Conservation (phyloP, 2,329 filamentous ascomycete species). For the Aspergillus sp. region DNA sequence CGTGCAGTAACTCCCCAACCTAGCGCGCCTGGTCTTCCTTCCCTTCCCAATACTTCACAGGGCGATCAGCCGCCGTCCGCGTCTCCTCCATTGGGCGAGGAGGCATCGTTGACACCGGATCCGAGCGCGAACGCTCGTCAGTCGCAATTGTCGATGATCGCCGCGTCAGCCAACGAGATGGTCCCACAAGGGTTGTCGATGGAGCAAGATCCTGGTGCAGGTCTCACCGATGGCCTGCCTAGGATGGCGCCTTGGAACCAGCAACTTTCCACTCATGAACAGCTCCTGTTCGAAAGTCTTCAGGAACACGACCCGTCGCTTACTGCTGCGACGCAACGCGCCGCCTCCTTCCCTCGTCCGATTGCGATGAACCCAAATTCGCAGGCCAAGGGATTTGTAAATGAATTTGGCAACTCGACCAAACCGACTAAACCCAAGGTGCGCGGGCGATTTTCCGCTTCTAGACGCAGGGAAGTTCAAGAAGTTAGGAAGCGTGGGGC, state of each 20-base stretch:
- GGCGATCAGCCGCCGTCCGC: constrained; percentile 25
- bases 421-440: constrained; percentile 41
- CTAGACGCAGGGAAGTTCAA: constrained; percentile 51
- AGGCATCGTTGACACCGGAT: constrained; percentile 26
- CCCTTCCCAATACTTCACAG: constrained; percentile 24
- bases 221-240: constrained; percentile 20
- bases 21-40: constrained; percentile 22
- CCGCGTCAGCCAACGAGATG: constrained; percentile 40
- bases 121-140: constrained; percentile 30
- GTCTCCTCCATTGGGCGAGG: constrained; percentile 26
- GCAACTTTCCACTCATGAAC: constrained; percentile 31
- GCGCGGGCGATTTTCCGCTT: constrained; percentile 49
- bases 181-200: constrained; percentile 32
- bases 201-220: constrained; percentile 22
- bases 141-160: constrained; percentile 39
- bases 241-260: constrained; percentile 27
- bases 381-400: constrained; percentile 33
- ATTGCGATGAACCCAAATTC: constrained; percentile 37
- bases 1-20: constrained; percentile 22
- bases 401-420: constrained; percentile 32
- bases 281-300: constrained; percentile 32
- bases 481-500: constrained; percentile 53
- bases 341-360: constrained; percentile 33
- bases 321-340: constrained; percentile 32
- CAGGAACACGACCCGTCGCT: constrained; percentile 33